Evolutionary conservation across 75 land plant genomes (phyloP), one percentile per base, ranked within the genome.

Genomic region (Pseudotsuga menziesii): DNA sequence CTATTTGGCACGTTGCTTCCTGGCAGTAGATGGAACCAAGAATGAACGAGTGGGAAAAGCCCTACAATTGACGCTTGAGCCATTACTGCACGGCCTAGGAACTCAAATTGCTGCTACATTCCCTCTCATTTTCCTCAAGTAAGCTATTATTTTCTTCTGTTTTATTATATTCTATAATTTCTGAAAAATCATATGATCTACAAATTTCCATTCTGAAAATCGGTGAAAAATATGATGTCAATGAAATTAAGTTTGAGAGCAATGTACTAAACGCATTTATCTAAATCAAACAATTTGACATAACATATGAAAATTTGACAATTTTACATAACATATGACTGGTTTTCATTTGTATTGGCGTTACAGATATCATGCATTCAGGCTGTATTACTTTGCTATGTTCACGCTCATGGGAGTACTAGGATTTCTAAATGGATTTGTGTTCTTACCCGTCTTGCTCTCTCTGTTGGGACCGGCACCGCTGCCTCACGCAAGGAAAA

Each of bases 361-460:
- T 27, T 58, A 63, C 71, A 85, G 85, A n/a, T 85, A 82, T 67
- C 85, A 85, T 76, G 87, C 87, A 52, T 85, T 85, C 75, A 60
- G 82, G 48, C 41, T 83, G 17, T 85, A 85, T 78, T 85, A 85
- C 57, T 85, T 85, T 57, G 87, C 78, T 27, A 85, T 83, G 87
- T 85, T 85, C 79, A 83, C 87, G 25, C 66, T 83, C 2, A 85
- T 85, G 87, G 87, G 87, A 14, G 73, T 85, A 20, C 22, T 85
- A 8, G 85, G 86, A n/a, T 85, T 85, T 82, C 20, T 85, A 52
- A 85, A 85, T 32, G 87, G 87, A 36, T 85, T 85, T 39, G 85
- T 85, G 27, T 76, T 85, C 14, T 78, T 85, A 7, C 87, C 87
- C 0, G 79, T 83, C 44, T 25, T 85, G 29, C 76, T 85, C 13